These are phyloP conservation scores for Leccinum sublutescens DNA, from an alignment of 768 basidiomycete species.

Conservation along the genomic window DNA sequence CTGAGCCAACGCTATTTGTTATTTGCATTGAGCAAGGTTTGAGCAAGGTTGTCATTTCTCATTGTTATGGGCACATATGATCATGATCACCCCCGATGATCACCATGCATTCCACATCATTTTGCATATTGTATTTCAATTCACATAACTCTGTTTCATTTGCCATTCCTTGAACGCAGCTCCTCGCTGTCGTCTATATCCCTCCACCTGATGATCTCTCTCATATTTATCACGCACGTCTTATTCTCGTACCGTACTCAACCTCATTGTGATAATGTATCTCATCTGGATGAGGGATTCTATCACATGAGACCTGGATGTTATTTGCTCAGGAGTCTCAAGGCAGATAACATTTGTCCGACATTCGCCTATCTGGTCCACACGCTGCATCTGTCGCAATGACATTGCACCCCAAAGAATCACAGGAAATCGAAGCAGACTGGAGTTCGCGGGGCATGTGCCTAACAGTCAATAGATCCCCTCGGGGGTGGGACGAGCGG, in stretches of 20 bases:
- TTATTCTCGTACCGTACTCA: background rate
- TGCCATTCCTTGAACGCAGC: background rate
- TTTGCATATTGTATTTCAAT: background rate
- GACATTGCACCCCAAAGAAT: background rate
- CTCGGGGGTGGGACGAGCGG: background rate
- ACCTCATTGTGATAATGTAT: background rate
- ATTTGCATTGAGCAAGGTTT: background rate
- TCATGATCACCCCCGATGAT: background rate
- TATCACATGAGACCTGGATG: background rate
- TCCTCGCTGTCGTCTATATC: background rate
- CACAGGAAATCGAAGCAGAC: background rate
- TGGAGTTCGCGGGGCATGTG: background rate
- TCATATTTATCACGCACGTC: background rate
- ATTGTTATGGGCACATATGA: background rate
- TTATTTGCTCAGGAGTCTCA: too few species aligned
- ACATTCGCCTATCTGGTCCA: background rate
- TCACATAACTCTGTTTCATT: background rate
- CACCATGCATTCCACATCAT: background rate
- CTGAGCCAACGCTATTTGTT: background rate
- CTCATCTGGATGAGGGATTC: background rate
- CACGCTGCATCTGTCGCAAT: background rate
- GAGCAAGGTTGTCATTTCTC: background rate
- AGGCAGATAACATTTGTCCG: background rate
- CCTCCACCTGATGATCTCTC: background rate
- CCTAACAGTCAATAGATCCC: background rate